Conservation (phyloP, 2,329 filamentous ascomycete genomes). For the Alternaria atra region DNA sequence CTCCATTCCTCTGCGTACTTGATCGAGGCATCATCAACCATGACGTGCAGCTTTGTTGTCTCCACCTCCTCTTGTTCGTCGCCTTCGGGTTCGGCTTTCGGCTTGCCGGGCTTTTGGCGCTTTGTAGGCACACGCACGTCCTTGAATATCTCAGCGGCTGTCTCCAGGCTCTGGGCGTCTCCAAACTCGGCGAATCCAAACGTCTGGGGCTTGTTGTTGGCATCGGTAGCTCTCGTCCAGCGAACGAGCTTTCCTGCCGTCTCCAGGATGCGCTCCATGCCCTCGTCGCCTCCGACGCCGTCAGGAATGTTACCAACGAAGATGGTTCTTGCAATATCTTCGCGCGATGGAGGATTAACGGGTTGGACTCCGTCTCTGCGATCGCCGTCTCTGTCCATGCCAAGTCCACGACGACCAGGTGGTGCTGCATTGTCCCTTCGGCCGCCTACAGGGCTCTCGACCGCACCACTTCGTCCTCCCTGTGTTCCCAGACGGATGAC, state of each 20-base stretch:
- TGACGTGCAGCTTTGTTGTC: slow-evolving; percentile 72
- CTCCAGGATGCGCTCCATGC: slow-evolving; percentile 78
- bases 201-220: slow-evolving; percentile 81
- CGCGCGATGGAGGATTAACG: slow-evolving; percentile 81
- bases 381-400: slow-evolving; percentile 67
- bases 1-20: slow-evolving; percentile 88
- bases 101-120: slow-evolving; percentile 67
- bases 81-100: slow-evolving; percentile 55
- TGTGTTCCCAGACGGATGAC: slow-evolving; percentile 92
- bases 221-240: slow-evolving; percentile 82
- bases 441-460: slow-evolving; percentile 54
- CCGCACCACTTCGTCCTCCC: slow-evolving; percentile 65
- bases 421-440: slow-evolving; percentile 59
- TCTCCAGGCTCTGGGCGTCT: slow-evolving; percentile 85
- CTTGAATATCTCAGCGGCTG: slow-evolving; percentile 83
- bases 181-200: slow-evolving; percentile 98
- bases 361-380: slow-evolving; percentile 71
- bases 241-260: slow-evolving; percentile 81
- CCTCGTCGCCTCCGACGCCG: slow-evolving; percentile 77
- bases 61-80: slow-evolving; percentile 61
- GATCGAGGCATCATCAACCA: slow-evolving; percentile 82
- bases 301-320: slow-evolving; percentile 89
- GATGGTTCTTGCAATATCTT: slow-evolving; percentile 91
- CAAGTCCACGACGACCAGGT: slow-evolving; percentile 63
- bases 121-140: slow-evolving; percentile 84